Percentiles rank a stretch among this genome's conserved stretches.
Evolutionary conservation across 2,329 filamentous ascomycete genomes (phyloP).

Genomic region (Madurella fahalii): DNA sequence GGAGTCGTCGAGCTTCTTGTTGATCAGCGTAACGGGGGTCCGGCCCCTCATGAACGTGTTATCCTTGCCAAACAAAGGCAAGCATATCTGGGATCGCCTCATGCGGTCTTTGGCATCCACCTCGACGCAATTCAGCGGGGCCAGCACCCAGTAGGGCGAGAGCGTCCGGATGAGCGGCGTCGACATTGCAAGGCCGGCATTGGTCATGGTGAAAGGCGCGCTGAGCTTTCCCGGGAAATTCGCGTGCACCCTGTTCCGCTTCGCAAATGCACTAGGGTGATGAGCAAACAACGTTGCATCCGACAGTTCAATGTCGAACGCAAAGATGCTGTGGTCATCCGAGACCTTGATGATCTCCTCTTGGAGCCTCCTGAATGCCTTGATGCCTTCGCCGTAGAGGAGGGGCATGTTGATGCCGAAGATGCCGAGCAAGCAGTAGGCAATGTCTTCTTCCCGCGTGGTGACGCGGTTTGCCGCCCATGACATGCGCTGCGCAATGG

Average conservation of each 20-base stretch:
- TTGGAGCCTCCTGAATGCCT: too few species aligned
- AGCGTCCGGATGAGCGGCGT: slow-evolving; percentile 23
- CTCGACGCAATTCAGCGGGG: slow-evolving; percentile 45
- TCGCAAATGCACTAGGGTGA: slow-evolving; percentile 18
- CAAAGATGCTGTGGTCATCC: background rate
- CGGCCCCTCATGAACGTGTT: slow-evolving; percentile 20
- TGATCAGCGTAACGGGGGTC: slow-evolving; percentile 19
- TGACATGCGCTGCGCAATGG: too few species aligned
- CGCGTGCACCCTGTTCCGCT: slow-evolving; percentile 10
- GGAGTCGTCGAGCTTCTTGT: slow-evolving; percentile 5
- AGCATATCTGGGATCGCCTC: slow-evolving; percentile 43
- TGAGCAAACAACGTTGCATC: slow-evolving; percentile 21
- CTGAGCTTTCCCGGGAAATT: slow-evolving; percentile 13
- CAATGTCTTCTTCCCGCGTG: too few species aligned
- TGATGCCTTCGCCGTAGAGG: too few species aligned
- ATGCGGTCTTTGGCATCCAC: slow-evolving; percentile 41
- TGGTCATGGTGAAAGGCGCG: slow-evolving; percentile 21
- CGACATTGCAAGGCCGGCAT: slow-evolving; percentile 22
- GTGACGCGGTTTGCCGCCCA: too few species aligned
- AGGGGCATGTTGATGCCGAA: too few species aligned
- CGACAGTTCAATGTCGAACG: slow-evolving; percentile 19
- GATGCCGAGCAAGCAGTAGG: too few species aligned
- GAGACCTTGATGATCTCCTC: too few species aligned
- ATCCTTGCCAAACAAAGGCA: slow-evolving; percentile 36
- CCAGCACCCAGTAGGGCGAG: slow-evolving; percentile 37